phyloP scores from a whole-genome alignment of 768 basidiomycete genomes.

The Macrocybe gigantea region DNA sequence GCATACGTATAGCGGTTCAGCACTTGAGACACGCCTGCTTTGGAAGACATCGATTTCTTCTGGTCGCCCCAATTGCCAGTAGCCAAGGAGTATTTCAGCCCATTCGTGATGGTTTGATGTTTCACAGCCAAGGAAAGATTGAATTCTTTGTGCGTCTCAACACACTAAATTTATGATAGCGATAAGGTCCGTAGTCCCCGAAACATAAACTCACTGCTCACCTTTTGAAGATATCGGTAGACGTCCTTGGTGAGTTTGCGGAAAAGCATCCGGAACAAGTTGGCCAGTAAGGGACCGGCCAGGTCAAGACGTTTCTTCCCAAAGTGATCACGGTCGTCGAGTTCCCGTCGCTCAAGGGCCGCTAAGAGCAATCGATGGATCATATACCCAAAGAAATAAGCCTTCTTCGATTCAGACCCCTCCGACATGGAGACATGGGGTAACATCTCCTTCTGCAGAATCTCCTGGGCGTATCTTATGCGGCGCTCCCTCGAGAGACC shows the following conservation, averaged over 20 bases:
- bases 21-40: constrained; percentile 98
- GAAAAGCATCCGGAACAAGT: constrained; percentile 96
- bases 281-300: constrained; percentile 93
- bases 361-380: constrained; percentile 93
- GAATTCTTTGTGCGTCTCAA: constrained; percentile 95
- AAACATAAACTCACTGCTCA: constrained; percentile 19
- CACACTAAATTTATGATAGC: constrained; percentile 57
- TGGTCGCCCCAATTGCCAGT: constrained; percentile 99
- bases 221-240: constrained; percentile 96
- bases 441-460: constrained; percentile 97
- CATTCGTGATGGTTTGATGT: constrained; percentile 96
- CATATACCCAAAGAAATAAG: constrained; percentile 99
- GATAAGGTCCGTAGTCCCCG: constrained; percentile 5
- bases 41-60: constrained; percentile 96
- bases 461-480: constrained; percentile 95
- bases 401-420: constrained; percentile 96
- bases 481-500: constrained; percentile 89
- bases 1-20: constrained; percentile 98
- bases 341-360: constrained; percentile 87
- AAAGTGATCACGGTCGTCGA: constrained; percentile 99
- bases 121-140: constrained; percentile 89
- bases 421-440: constrained; percentile 96
- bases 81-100: constrained; percentile 94
- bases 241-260: constrained; percentile 95
- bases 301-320: constrained; percentile 97